Percentiles rank a stretch among this genome's conserved stretches.
These are phyloP conservation scores for Microascus cirrosus DNA, from an alignment of 2,329 filamentous ascomycete genomes.

Conservation along the genomic window DNA sequence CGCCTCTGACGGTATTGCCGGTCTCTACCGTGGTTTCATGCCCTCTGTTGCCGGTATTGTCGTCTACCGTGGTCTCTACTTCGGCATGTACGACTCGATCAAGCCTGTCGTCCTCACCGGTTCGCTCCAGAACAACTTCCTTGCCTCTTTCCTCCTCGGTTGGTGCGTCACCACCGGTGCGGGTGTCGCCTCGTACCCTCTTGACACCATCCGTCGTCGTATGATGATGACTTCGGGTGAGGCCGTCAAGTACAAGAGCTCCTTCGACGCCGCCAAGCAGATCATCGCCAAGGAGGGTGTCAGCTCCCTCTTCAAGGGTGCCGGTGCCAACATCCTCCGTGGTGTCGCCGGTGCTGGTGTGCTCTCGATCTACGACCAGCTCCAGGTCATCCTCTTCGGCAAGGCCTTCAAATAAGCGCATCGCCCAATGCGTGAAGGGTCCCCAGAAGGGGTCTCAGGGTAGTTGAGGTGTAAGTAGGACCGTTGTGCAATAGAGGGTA, in stretches of 20 bases:
- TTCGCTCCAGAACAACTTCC: slow-evolving; percentile 92
- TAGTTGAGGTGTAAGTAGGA: not conserved
- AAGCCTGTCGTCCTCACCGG: slow-evolving; percentile 96
- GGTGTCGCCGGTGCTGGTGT: slow-evolving; percentile 99
- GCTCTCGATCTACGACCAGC: slow-evolving; percentile 99
- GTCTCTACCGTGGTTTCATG: slow-evolving; percentile 99
- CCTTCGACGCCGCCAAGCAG: slow-evolving; percentile 88
- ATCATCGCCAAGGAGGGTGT: slow-evolving; percentile 97
- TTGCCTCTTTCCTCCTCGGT: slow-evolving; percentile 96
- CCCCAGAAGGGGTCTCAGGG: not conserved
- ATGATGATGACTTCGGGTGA: slow-evolving; percentile 99
- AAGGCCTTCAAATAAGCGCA: slow-evolving; percentile 85
- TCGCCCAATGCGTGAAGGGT: slow-evolving; percentile 13
- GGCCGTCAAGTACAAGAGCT: slow-evolving; percentile 99
- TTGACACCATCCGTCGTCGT: slow-evolving; percentile 99
- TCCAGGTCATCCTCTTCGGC: slow-evolving; percentile 98
- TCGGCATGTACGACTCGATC: slow-evolving; percentile 99
- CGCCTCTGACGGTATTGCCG: slow-evolving; percentile 93
- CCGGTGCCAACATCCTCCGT: slow-evolving; percentile 99
- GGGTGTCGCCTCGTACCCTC: slow-evolving; percentile 99
- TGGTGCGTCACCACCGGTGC: slow-evolving; percentile 99
- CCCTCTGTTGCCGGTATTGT: slow-evolving; percentile 98
- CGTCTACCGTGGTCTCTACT: slow-evolving; percentile 99
- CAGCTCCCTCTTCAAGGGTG: slow-evolving; percentile 99
- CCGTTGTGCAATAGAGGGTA: slow-evolving; percentile 12